These are phyloP conservation scores for Xylaria castorea DNA, from an alignment of 495 filamentous ascomycete species.

Conservation along the genomic window DNA sequence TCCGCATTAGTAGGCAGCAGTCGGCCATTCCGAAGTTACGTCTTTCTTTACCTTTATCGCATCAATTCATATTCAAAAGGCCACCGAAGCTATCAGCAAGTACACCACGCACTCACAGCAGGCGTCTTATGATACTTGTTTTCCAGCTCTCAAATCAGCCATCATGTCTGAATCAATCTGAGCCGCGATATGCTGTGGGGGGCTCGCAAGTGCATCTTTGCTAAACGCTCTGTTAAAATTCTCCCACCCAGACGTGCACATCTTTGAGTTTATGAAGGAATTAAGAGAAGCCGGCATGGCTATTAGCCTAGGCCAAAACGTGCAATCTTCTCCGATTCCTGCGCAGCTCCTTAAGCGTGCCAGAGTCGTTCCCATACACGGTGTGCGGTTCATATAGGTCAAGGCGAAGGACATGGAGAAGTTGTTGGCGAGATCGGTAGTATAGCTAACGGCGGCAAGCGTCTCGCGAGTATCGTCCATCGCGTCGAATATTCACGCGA, in stretches of 20 bases:
- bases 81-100: background rate
- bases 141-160: background rate
- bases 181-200: constrained; percentile 36
- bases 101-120: background rate
- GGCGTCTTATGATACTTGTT: background rate
- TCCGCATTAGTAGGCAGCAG: background rate
- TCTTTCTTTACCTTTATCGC: background rate
- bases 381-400: constrained; percentile 28
- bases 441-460: background rate
- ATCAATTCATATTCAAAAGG: too few species aligned
- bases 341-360: constrained; percentile 23
- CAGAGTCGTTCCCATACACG: constrained; percentile 28
- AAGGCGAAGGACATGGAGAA: constrained; percentile 12
- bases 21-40: background rate
- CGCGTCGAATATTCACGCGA: constrained; percentile 26
- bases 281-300: constrained; percentile 37
- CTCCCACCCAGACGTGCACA: constrained; percentile 36
- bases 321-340: too few species aligned
- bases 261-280: constrained; percentile 34
- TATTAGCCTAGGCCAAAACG: constrained; percentile 19
- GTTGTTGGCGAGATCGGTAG: constrained; percentile 8
- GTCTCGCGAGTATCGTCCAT: constrained; percentile 30
- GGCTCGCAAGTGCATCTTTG: constrained; percentile 32
- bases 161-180: background rate
- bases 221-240: constrained; percentile 32